phyloP scores from a whole-genome alignment of 306 rosid species.

The Leucaena leucocephala region DNA sequence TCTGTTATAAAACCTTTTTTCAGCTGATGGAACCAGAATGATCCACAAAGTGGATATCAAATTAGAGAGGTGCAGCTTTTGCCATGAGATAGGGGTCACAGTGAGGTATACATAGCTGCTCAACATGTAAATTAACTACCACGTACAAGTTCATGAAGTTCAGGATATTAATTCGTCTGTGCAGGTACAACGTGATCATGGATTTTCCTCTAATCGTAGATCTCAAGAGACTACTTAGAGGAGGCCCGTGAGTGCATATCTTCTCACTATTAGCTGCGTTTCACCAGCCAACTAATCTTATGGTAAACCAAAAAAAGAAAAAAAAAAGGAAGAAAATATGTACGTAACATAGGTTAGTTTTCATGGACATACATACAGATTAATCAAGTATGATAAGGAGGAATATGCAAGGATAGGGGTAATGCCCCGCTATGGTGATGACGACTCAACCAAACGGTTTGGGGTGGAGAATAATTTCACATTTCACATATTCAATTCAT shows the following conservation, averaged over 20 bases:
- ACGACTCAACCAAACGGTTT: conserved; percentile 68
- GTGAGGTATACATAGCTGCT: conserved; percentile 48
- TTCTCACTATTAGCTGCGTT: not conserved
- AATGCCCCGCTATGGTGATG: conserved; percentile 74
- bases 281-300: too few relatives aligned
- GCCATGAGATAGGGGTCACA: conserved; percentile 73
- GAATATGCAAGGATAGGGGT: conserved; percentile 71
- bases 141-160: not conserved
- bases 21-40: conserved; percentile 70
- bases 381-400: conserved; percentile 52
- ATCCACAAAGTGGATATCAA: conserved; percentile 63
- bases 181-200: conserved; percentile 69
- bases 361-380: conserved; percentile 37
- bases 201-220: conserved; percentile 72
- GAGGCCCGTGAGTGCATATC: conserved; percentile 64
- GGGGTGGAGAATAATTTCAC: conserved; percentile 66
- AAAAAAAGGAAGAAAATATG: not conserved
- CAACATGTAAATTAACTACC: too few relatives aligned
- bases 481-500: conserved; percentile 69
- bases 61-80: conserved; percentile 52
- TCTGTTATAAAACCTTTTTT: conserved; percentile 6
- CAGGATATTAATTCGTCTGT: not conserved
- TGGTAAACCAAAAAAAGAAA: not conserved
- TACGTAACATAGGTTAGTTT: not conserved
- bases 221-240: conserved; percentile 53